Conservation (phyloP, 2,329 filamentous ascomycete genomes). For the Helminthosporium solani region DNA sequence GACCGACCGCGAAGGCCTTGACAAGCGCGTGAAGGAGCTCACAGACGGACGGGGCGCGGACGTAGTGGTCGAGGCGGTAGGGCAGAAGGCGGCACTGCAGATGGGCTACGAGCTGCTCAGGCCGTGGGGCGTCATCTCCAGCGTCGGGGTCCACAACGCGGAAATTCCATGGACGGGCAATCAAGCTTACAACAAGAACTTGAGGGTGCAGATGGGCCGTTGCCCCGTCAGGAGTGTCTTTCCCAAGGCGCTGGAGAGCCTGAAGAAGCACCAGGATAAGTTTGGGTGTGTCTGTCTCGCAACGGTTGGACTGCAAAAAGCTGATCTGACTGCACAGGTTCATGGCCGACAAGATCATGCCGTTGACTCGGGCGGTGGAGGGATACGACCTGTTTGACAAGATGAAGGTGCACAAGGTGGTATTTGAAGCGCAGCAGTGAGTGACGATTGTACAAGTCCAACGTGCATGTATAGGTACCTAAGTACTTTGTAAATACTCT, state of each 20-base stretch:
- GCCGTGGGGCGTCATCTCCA: constrained; percentile 52
- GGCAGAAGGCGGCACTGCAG: constrained; percentile 49
- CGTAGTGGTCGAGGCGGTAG: constrained; percentile 65
- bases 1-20: constrained; percentile 64
- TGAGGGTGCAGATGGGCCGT: constrained; percentile 52
- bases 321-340: constrained; percentile 39
- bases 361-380: constrained; percentile 51
- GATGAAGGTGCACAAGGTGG: constrained; percentile 55
- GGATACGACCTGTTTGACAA: constrained; percentile 56
- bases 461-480: background rate
- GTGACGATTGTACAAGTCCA: background rate
- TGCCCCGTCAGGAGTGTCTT: constrained; percentile 55
- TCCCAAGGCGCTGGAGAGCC: constrained; percentile 47
- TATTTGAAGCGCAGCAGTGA: constrained; percentile 49
- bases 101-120: constrained; percentile 52
- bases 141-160: constrained; percentile 52
- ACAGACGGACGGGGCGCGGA: constrained; percentile 83
- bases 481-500: no score
- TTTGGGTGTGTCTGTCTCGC: constrained; percentile 39
- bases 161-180: constrained; percentile 52
- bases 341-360: constrained; percentile 56
- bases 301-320: background rate
- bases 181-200: constrained; percentile 53
- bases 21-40: constrained; percentile 68
- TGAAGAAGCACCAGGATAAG: constrained; percentile 52